These are phyloP conservation scores for Scenedesmus sp. DNA, from an alignment of 163 green algal species.

Conservation along the genomic window DNA sequence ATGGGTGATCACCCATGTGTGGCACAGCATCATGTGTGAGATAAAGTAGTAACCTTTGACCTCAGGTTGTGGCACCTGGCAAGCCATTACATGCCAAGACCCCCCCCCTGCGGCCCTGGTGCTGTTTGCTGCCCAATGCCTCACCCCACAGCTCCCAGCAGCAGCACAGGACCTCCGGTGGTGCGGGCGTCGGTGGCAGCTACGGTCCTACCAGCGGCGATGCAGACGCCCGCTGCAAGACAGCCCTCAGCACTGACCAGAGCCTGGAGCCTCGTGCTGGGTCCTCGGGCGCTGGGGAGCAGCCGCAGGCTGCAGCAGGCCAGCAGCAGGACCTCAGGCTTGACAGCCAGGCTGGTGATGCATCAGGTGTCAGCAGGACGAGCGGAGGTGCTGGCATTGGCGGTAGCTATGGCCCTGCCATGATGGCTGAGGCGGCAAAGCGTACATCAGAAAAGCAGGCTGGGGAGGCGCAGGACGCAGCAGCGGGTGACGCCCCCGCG, in stretches of 20 bases:
- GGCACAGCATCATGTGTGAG: background rate
- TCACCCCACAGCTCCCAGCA: background rate
- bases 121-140: too few relatives aligned
- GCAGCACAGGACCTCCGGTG: background rate
- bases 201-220: background rate
- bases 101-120: too few relatives aligned
- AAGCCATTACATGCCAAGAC: background rate
- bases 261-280: background rate
- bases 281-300: background rate
- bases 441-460: background rate
- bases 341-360: background rate
- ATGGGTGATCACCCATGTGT: too few relatives aligned
- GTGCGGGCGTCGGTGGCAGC: background rate
- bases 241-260: background rate
- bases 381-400: constrained; percentile 2
- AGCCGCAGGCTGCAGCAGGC: background rate
- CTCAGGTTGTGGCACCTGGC: background rate
- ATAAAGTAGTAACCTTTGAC: background rate
- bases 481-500: background rate
- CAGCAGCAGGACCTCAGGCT: background rate
- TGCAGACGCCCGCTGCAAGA: background rate
- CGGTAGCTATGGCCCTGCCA: background rate
- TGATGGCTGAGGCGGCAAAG: background rate
- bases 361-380: background rate
- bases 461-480: background rate